Evolutionary conservation across 805 yeast species (phyloP).

Genomic region (Cyberlindnera euphorbiiphila): DNA sequence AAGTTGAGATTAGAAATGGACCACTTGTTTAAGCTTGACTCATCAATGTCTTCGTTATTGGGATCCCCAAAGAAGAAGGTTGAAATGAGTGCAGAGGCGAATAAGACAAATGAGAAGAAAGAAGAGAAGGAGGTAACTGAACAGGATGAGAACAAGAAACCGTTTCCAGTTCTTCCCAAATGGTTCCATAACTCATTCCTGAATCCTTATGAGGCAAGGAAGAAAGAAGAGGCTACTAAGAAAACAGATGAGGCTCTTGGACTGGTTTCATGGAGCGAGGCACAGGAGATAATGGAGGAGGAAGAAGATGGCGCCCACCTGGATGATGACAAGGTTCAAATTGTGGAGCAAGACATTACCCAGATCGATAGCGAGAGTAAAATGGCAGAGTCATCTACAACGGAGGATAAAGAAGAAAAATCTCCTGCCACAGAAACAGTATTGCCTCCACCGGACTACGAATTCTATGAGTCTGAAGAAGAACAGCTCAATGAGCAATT

Average conservation of each 20-base stretch:
- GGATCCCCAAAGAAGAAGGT: constrained; percentile 1
- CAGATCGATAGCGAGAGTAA: constrained; percentile 3
- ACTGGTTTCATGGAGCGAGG: constrained; percentile 48
- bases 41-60: constrained; percentile 5
- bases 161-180: constrained; percentile 19
- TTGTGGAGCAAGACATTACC: constrained; percentile 11
- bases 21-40: constrained; percentile 13
- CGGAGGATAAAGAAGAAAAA: no score
- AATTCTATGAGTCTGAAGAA: constrained; percentile 76
- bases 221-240: constrained; percentile 4
- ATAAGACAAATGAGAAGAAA: background rate
- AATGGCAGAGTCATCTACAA: background rate
- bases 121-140: background rate
- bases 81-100: background rate
- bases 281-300: constrained; percentile 31
- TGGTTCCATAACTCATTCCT: constrained; percentile 25
- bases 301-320: no score
- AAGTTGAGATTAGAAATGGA: constrained; percentile 21
- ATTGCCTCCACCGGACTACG: constrained; percentile 45
- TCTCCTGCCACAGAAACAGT: constrained; percentile 5
- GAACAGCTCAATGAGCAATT: constrained; percentile 59
- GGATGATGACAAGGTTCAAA: constrained; percentile 8
- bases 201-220: constrained; percentile 11
- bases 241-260: constrained; percentile 29
- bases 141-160: background rate